Conservation (phyloP, 164 flowering plant genomes). For the Vitis amurensis region DNA sequence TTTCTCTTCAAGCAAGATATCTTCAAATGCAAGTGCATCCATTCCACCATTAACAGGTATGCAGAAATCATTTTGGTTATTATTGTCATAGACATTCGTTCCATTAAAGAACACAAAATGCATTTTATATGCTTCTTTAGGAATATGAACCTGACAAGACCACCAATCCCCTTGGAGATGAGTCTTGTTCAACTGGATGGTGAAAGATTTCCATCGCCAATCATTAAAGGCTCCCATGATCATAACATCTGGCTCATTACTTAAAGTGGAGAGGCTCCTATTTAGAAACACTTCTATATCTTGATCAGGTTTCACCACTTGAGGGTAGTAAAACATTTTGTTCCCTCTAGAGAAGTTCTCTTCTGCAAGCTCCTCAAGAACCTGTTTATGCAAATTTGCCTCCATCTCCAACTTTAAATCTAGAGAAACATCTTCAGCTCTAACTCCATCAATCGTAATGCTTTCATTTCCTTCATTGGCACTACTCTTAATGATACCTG, state of each 20-base stretch:
- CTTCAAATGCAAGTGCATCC: slow-evolving; percentile 73
- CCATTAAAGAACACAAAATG: slow-evolving; percentile 94
- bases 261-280: slow-evolving; percentile 65
- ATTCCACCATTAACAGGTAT: slow-evolving; percentile 76
- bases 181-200: slow-evolving; percentile 61
- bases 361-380: slow-evolving; percentile 60
- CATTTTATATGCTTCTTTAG: slow-evolving; percentile 81
- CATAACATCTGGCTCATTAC: slow-evolving; percentile 58
- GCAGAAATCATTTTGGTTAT: slow-evolving; percentile 71
- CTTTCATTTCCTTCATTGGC: slow-evolving; percentile 12
- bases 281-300: slow-evolving; percentile 78
- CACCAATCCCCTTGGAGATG: slow-evolving; percentile 86
- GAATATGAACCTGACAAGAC: slow-evolving; percentile 85
- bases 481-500: slow-evolving; percentile 1
- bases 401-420: slow-evolving; percentile 48
- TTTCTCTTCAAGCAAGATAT: slow-evolving; percentile 95
- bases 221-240: slow-evolving; percentile 97
- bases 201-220: slow-evolving; percentile 92
- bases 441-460: slow-evolving; percentile 16
- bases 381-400: slow-evolving; percentile 36
- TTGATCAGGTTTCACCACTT: slow-evolving; percentile 63
- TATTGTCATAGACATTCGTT: slow-evolving; percentile 78
- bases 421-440: slow-evolving; percentile 15
- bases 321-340: slow-evolving; percentile 74
- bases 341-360: slow-evolving; percentile 49